Percentiles rank a stretch among this genome's conserved stretches.
Conservation (phyloP, 768 basidiomycete genomes). For the Sarcodon sp. region DNA sequence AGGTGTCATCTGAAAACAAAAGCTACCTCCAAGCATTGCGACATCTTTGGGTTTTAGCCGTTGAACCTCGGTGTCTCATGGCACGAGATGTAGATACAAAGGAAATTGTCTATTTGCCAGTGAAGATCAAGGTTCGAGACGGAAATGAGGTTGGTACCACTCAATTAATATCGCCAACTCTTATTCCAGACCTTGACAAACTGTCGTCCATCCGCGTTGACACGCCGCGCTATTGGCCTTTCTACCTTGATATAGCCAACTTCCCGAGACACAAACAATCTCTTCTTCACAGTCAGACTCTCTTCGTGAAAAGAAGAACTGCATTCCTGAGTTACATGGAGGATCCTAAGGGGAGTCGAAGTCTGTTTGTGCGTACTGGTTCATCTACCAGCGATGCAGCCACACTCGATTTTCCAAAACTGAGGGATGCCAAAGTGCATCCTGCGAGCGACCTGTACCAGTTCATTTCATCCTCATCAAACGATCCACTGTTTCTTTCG, state of each 20-base stretch:
- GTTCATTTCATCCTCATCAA: constrained; percentile 81
- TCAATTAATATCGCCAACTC: constrained; percentile 82
- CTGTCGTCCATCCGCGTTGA: constrained; percentile 78
- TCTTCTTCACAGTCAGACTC: constrained; percentile 64
- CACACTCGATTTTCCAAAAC: constrained; percentile 73
- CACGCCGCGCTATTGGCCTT: constrained; percentile 93
- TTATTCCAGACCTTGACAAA: constrained; percentile 80
- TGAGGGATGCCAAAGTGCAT: constrained; percentile 51
- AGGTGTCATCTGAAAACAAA: constrained; percentile 74
- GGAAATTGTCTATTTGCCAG: constrained; percentile 85
- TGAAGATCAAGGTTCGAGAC: constrained; percentile 76
- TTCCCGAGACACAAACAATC: constrained; percentile 54
- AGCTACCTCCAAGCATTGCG: constrained; percentile 86
- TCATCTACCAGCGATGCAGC: constrained; percentile 77
- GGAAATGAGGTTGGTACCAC: constrained; percentile 48
- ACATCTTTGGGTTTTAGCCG: constrained; percentile 93
- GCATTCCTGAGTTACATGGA: constrained; percentile 90
- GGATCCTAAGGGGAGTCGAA: constrained; percentile 88
- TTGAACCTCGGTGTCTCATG: constrained; percentile 86
- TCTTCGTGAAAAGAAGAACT: constrained; percentile 86
- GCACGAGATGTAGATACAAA: constrained; percentile 87
- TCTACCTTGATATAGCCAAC: constrained; percentile 67
- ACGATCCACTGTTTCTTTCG: constrained; percentile 65
- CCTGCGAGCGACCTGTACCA: constrained; percentile 67
- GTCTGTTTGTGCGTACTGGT: constrained; percentile 81